Base-by-base conservation (phyloP, 1,284 basidiomycete species). In the Gomphus bonarii region DNA sequence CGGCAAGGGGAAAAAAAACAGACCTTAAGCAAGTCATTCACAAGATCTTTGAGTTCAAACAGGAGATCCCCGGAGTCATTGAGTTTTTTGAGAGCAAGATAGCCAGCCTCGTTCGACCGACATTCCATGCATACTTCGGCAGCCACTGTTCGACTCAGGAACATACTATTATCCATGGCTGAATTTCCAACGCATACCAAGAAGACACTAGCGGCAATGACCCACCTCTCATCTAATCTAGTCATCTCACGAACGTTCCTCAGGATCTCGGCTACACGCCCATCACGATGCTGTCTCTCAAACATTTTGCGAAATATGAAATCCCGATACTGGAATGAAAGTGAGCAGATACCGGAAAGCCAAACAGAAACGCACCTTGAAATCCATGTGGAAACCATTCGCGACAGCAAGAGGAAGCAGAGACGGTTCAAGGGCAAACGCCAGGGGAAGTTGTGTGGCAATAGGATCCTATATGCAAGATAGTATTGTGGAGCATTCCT, bases 291-390 rank as follows among this genome's bases (percentile, higher is more conserved):
- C 12, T 50, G 54, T 59, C 80, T 78, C 68, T 87, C 85, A 62
- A 88, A 88, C 79, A 88, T 87, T 67, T 86, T 86, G 55, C 85
- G 82, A 66, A 88, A 88, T 11, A 88, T 80, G 63, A 87, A 88
- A 65, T 88, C 82, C 50, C 85, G 84, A 65, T 88, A 86, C 85
- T 88, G 62, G 28, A 57, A 48, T 42, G 31, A 35, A 44, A 28
- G 43, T 33, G 55, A 46, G n/a, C 36, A 33, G 9, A 11, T 30
- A 55, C 42, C 55, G 42, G 49, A 54, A 40, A 14, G 40, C 46
- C 42, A 50, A 55, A 58, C 25, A 14, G 43, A 50, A 36, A 63
- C 67, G 46, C 67, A 81, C 82, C 76, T 85, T 86, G 65, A 75
- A 75, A 65, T 88, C 85, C 82, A 88, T 84, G 47, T 70, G 68